Percentiles rank a stretch among this genome's conserved stretches.
phyloP scores from a whole-genome alignment of 768 basidiomycete genomes.

The Hypholoma sublateritium region DNA sequence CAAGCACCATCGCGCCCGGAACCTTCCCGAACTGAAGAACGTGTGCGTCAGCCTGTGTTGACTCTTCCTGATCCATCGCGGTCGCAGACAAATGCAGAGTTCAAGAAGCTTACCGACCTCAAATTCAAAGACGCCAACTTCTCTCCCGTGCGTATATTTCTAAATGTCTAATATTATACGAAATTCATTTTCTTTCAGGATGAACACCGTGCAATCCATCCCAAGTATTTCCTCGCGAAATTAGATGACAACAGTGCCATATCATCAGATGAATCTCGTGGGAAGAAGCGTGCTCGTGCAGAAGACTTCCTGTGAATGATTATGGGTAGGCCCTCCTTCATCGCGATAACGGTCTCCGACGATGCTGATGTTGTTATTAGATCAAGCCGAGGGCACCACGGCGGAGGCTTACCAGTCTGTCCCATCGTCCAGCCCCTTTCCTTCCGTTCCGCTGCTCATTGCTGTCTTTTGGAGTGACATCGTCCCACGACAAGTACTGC shows the following conservation, averaged over 20 bases:
- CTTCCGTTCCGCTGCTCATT: conserved; percentile 13
- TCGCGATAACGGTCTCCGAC: too few relatives aligned
- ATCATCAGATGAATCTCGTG: conserved; percentile 60
- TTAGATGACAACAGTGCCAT: conserved; percentile 30
- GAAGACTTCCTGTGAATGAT: conserved; percentile 73
- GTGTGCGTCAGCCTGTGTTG: conserved; percentile 25
- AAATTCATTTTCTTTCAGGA: conserved; percentile 46
- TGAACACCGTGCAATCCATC: conserved; percentile 67
- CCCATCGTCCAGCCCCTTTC: conserved; percentile 18
- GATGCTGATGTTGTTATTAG: not conserved
- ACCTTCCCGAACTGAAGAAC: conserved; percentile 7
- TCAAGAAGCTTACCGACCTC: conserved; percentile 75
- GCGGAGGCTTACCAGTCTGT: conserved; percentile 23
- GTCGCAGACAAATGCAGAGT: conserved; percentile 66
- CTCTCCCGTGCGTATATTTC: conserved; percentile 56
- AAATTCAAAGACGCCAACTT: conserved; percentile 80
- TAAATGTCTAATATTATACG: not conserved
- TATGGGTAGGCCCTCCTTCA: not conserved
- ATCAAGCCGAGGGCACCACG: not conserved
- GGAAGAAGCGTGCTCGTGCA: conserved; percentile 83
- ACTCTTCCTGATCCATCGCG: conserved; percentile 56
- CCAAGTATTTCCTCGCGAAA: conserved; percentile 60
- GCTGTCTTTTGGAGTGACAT: conserved; percentile 9
- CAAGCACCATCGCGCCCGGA: conserved; percentile 9
- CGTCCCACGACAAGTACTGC: not conserved